A percentile compares a stretch with the other conserved stretches of the same genome.
phyloP scores from a whole-genome alignment of 1,284 basidiomycete genomes.

The Cutaneotrichosporon mucoides region DNA sequence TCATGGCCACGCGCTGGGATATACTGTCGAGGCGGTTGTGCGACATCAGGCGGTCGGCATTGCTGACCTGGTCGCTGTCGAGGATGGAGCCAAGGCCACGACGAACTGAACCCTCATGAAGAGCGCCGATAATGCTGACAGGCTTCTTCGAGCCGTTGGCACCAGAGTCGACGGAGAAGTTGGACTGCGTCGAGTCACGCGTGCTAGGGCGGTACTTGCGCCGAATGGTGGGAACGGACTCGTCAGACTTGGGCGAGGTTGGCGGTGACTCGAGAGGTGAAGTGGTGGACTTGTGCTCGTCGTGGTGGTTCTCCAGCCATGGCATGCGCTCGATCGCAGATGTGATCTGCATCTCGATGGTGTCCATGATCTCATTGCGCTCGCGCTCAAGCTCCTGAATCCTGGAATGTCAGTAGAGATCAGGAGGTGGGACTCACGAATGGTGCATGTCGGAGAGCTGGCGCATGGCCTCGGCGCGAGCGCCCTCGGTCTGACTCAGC shows the following conservation, averaged over 20 bases:
- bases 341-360: constrained; percentile 44
- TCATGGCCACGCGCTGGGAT: constrained; percentile 26
- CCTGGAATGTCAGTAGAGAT: constrained; percentile 15
- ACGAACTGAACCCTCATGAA: constrained; percentile 15
- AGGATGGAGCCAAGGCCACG: constrained; percentile 19
- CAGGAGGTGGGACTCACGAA: constrained; percentile 21
- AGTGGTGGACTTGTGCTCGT: not conserved
- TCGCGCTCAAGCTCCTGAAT: constrained; percentile 48
- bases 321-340: constrained; percentile 31
- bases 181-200: constrained; percentile 23
- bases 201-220: constrained; percentile 18
- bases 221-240: not conserved
- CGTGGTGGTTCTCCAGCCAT: not conserved
- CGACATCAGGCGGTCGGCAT: constrained; percentile 14
- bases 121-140: constrained; percentile 24
- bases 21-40: constrained; percentile 24
- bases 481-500: constrained; percentile 41
- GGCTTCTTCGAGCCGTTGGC: not conserved
- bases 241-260: not conserved
- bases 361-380: constrained; percentile 45
- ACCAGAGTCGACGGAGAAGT: constrained; percentile 16
- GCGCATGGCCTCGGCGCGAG: constrained; percentile 45
- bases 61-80: constrained; percentile 18
- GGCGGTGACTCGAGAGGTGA: constrained; percentile 8
- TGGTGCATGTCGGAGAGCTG: constrained; percentile 49